Percentiles rank a stretch among this genome's conserved stretches.
Evolutionary conservation across 2,329 filamentous ascomycete genomes (phyloP).

Genomic region (Cordyceps fumosorosea): DNA sequence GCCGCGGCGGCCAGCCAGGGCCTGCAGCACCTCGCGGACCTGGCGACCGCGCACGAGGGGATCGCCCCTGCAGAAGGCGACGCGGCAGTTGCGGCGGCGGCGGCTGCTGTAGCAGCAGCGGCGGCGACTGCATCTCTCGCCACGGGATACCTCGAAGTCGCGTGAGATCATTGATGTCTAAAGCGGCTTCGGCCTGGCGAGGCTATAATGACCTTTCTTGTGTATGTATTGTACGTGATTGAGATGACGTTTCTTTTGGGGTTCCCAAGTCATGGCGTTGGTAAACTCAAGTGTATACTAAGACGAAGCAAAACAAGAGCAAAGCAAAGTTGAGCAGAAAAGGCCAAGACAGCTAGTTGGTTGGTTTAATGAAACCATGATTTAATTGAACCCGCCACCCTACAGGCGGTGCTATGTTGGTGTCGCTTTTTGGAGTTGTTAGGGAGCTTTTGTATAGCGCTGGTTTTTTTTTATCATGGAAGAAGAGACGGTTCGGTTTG

Average conservation of each 20-base stretch:
- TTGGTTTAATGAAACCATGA: neutral
- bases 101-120: constrained; percentile 24
- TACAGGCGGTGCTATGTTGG: too few relatives aligned
- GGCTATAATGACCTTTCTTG: neutral
- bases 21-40: constrained; percentile 55
- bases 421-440: too few relatives aligned
- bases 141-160: constrained; percentile 30
- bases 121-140: constrained; percentile 27
- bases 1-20: constrained; percentile 41
- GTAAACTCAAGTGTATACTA: neutral
- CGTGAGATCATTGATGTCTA: constrained; percentile 11
- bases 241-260: neutral
- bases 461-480: too few relatives aligned
- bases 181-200: neutral
- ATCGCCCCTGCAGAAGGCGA: constrained; percentile 22
- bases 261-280: neutral
- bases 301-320: neutral
- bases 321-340: neutral
- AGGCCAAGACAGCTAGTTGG: neutral
- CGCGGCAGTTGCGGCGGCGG: constrained; percentile 15
- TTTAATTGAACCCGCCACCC: too few relatives aligned
- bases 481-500: too few relatives aligned
- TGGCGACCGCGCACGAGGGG: constrained; percentile 40
- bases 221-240: neutral
- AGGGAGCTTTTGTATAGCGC: too few relatives aligned